Evolutionary conservation across 1,284 basidiomycete species (phyloP), one percentile per base, ranked within the genome.

Genomic region (Cutaneotrichosporon sp.): DNA sequence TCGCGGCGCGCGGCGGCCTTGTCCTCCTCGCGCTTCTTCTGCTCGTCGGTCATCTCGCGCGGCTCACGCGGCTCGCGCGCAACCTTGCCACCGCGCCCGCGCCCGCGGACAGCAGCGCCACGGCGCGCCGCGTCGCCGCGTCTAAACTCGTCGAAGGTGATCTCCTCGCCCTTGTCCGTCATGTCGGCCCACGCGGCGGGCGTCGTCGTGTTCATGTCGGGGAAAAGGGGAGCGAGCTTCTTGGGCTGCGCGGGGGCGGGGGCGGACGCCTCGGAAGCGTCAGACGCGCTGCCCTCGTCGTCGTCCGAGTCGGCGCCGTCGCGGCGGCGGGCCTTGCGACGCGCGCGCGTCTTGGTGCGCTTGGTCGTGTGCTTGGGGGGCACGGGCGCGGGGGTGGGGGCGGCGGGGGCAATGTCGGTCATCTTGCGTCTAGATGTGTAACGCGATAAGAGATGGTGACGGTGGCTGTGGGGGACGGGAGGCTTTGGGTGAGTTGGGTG

Each of bases 161-260:
- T 57, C 11, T 54, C 56, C 13, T 59, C 56, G 8, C 54, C 61
- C 11, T 55, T 38, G 27, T 57, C 54, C 5, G 16, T 22, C 53
- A 52, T 55, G 55, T 75, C 69, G 3, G 68, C 60, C 73, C 72
- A 74, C 14, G 58, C 71, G 4, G 59, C 63, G 3, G 73, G 74
- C 18, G 71, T 72, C 1, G 71, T 67, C n/a, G 67, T 66, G 13
- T 25, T 56, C 16, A 55, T 61, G 60, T 72, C 70, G 20, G 67
- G 61, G 54, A 74, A 73, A 5, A 67, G 59, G 2, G 72, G 51
- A 14, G 24, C 18, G 47, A 13, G 18, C 31, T 18, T n/a, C n/a
- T n/a, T n/a, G 18, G 50, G 10, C 31, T 33, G 11, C 7, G 14
- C 45, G 14, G 56, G 38, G 7, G 50, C 22, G 8, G 27, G 29